phyloP scores from a whole-genome alignment of 306 rosid genomes.

The Lathyrus tuberosus region DNA sequence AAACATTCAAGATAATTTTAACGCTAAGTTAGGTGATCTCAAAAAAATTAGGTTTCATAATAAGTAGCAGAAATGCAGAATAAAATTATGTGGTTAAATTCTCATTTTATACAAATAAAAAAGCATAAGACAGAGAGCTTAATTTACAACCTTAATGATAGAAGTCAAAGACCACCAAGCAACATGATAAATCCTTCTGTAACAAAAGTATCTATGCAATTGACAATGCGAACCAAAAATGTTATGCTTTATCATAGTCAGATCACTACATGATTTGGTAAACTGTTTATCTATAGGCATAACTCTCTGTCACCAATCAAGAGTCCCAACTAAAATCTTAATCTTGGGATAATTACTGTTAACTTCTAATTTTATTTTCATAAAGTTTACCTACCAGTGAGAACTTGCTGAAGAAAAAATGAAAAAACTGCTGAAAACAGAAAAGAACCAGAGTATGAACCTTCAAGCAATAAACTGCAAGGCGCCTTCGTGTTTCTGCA shows the following conservation, averaged over 20 bases:
- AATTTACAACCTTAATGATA: constrained; percentile 16
- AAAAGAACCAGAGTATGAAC: constrained; percentile 50
- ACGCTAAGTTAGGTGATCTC: background rate
- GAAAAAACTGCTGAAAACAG: background rate
- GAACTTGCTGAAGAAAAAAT: constrained; percentile 12
- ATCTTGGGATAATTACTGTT: background rate
- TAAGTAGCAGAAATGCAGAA: constrained; percentile 20
- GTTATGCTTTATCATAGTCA: constrained; percentile 4
- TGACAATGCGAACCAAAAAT: constrained; percentile 25
- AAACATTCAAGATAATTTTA: background rate
- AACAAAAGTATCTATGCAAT: constrained; percentile 2
- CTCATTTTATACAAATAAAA: background rate
- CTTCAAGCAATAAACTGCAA: constrained; percentile 97
- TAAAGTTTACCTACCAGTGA: constrained; percentile 21
- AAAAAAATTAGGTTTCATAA: constrained; percentile 5
- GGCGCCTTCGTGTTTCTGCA: constrained; percentile 95
- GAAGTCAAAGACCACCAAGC: constrained; percentile 24
- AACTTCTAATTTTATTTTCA: constrained; percentile 6
- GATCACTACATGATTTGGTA: background rate
- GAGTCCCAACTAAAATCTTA: constrained; percentile 20
- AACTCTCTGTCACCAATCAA: constrained; percentile 29
- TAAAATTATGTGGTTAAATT: constrained; percentile 12
- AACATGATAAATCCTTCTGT: constrained; percentile 20
- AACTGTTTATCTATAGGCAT: constrained; percentile 4
- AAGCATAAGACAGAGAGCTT: constrained; percentile 4